Conservation (phyloP, 805 yeast species). For the Nakazawaea ambrosiae region DNA sequence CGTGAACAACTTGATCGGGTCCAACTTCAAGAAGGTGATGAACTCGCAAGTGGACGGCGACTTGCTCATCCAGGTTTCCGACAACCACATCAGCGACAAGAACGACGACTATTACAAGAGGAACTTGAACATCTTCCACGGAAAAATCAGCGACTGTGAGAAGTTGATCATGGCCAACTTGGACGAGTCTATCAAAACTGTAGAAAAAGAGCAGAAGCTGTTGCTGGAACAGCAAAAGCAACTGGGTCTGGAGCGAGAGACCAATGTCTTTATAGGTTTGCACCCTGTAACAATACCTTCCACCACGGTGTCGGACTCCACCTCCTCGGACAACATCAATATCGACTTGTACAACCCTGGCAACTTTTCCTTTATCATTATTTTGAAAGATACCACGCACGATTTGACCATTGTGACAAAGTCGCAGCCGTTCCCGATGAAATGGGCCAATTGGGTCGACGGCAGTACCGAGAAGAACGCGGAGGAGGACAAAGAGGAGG, state of each 20-base stretch:
- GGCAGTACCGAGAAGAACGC: constrained; percentile 23
- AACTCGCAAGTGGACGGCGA: constrained; percentile 71
- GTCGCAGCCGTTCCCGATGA: constrained; percentile 85
- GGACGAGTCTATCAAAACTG: constrained; percentile 58
- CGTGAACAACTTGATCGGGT: constrained; percentile 39
- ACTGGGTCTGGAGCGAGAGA: too few species aligned
- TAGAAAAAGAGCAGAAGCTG: constrained; percentile 17
- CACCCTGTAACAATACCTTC: constrained; percentile 19
- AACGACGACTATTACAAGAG: constrained; percentile 20
- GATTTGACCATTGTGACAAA: constrained; percentile 64
- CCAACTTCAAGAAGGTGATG: constrained; percentile 57
- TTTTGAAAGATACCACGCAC: constrained; percentile 75
- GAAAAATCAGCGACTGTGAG: constrained; percentile 77
- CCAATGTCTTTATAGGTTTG: constrained; percentile 25
- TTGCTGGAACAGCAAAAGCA: too few species aligned
- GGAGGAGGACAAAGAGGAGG: constrained; percentile 12
- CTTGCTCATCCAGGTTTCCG: constrained; percentile 52
- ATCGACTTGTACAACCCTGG: constrained; percentile 41
- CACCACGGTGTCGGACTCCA: constrained; percentile 14
- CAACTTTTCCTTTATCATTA: constrained; percentile 68
- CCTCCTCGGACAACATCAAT: constrained; percentile 24
- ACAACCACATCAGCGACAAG: constrained; percentile 33
- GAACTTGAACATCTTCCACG: constrained; percentile 64
- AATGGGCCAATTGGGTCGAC: constrained; percentile 93
- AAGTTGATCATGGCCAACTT: constrained; percentile 84